Evolutionary conservation across 2,329 filamentous ascomycete genomes (phyloP), one percentile per base, ranked within the genome.

Genomic region (Tolypocladium pustulatum): DNA sequence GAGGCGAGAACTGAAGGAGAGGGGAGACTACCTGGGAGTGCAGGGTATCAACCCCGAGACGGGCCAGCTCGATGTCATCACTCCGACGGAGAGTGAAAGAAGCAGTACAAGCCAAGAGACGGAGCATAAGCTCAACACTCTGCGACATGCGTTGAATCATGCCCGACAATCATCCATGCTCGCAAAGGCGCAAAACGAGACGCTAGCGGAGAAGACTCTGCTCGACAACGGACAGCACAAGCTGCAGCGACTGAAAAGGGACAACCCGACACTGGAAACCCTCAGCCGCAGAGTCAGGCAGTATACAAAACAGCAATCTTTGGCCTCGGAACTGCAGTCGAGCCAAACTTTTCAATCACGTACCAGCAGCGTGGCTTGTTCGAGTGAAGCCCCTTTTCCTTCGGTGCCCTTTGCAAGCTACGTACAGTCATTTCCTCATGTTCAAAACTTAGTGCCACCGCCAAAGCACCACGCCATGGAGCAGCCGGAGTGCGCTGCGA

Each of bases 21-120:
- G 79, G 57, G 81, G 81, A 5, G 82, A 86, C 65, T 85, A 78
- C 64, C 74, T 85, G 0, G 82, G 81, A 2, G 79, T 84, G 1
- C 81, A 83, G 59, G 82, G 82, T 4, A 73, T 81, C 57, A 84
- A 85, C 64, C 82, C 82, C 0, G 70, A 75, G 49, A 84, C 83
- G 0, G 81, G 83, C 6, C 72, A 78, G 61, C 75, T 78, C 55
- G 78, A 83, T 59, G 68, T 79, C 17, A 69, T 82, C 41, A 81
- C 78, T 4, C 77, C 78, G 9, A 78, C 78, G 3, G 72, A 74
- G 17, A 81, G 77, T 60, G 78, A 77, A 0, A 72, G 73, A 34
- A 75, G 74, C 59, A 70, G 67, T 5, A 54, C 65, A 53, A 65
- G 70, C 63, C 54, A 66, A 20, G 67, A 71, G 30, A 68, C 67